A percentile compares a stretch with the other conserved stretches of the same genome.
phyloP scores from a whole-genome alignment of 2,329 filamentous ascomycete species.

The Nemania serpens region DNA sequence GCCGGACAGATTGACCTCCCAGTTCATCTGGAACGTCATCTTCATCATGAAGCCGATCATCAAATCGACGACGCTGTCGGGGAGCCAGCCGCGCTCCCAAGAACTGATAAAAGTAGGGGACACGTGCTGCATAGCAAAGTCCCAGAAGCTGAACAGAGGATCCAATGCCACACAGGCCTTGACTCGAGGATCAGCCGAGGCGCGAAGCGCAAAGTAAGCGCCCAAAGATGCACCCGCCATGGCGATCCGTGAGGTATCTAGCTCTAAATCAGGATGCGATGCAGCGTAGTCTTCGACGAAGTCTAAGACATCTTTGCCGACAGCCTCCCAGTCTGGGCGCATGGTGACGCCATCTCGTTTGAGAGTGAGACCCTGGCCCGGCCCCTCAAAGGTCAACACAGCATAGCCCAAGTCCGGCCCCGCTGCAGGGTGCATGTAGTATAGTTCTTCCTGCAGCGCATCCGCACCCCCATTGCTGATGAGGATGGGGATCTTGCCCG shows the following conservation, averaged over 20 bases:
- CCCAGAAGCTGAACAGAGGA: constrained; percentile 34
- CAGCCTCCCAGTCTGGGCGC: constrained; percentile 17
- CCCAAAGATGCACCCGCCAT: constrained; percentile 19
- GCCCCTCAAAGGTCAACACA: constrained; percentile 46
- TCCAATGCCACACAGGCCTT: constrained; percentile 18
- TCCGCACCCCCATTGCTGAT: constrained; percentile 40
- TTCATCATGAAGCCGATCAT: constrained; percentile 27
- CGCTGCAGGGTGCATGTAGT: constrained; percentile 29
- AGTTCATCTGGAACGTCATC: constrained; percentile 39
- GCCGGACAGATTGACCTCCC: constrained; percentile 38
- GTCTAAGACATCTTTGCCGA: background rate
- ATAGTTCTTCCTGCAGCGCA: constrained; percentile 42
- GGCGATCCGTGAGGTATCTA: constrained; percentile 1
- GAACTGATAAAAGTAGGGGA: constrained; percentile 33
- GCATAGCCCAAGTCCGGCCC: constrained; percentile 42
- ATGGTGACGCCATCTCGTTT: constrained; percentile 2
- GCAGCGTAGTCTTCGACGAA: constrained; percentile 1
- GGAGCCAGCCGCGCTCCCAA: constrained; percentile 35
- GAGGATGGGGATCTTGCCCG: constrained; percentile 36
- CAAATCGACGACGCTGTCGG: constrained; percentile 35
- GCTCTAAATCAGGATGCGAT: constrained; percentile 5
- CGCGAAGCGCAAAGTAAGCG: constrained; percentile 18
- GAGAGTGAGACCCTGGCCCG: constrained; percentile 44
- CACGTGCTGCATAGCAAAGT: constrained; percentile 36
- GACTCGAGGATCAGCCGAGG: constrained; percentile 8